Evolutionary conservation across 345 rosid species (phyloP), one percentile per base, ranked within the genome.

Genomic region (Odontarrhena argentea): DNA sequence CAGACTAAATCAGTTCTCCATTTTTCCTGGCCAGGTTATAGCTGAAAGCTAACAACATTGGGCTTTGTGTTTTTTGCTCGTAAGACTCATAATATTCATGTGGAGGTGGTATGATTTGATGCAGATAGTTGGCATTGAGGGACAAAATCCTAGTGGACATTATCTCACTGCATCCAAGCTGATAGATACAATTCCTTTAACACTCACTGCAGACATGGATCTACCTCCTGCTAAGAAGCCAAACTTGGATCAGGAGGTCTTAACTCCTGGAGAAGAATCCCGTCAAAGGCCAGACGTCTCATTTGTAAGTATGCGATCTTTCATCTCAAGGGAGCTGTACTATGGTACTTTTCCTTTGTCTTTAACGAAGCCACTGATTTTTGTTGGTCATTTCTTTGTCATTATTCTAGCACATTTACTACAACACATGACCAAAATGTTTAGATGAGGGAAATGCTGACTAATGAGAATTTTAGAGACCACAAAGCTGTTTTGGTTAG

Each of bases 1-100:
- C 49, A 88, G 82, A 58, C 50, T 91, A 71, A 75, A 63, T 60
- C 87, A 85, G 52, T 88, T 84, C 79, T 94, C 96, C 38, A 55
- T 91, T 70, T 94, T 94, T 67, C 99, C 99, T 8, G 97, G 99
- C 77, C 99, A 88, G 96, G 99, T 94, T 75, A 69, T 63, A 42
- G 14, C 55, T 9, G 47, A 7, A 46, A 26, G 28, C 36, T 11
- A 26, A 44, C 54, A 62, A 34, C 30, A 49, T 56, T 37, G 36
- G 52, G 46, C 46, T n/a, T 74, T 40, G 37, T 55, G 38, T 15
- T 68, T 53, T 10, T 65, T 8, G 55, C 42, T 51, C 18, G 3
- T 3, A 22, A 6, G 43, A 40, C 53, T 59, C 38, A 30, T 70
- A 49, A 54, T 73, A 67, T 67, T 67, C 58, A 51, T 58, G 50